A percentile compares a stretch with the other conserved stretches of the same genome.
Evolutionary conservation across 2,329 filamentous ascomycete species (phyloP).

Genomic region (Neofusicoccum umdonicola): DNA sequence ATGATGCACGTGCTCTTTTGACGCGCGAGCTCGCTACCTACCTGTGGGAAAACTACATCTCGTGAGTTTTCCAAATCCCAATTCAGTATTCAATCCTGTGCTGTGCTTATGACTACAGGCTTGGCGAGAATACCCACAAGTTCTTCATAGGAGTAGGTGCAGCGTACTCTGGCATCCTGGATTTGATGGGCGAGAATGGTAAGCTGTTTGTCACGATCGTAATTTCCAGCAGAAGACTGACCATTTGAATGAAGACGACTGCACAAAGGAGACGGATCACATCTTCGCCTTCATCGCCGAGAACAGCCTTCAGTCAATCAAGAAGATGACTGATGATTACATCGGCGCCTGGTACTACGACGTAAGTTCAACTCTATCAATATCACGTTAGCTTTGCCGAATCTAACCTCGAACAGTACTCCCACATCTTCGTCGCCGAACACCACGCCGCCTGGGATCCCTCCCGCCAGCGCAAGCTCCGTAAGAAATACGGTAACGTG

Average conservation of each 20-base stretch:
- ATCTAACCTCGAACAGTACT: constrained; percentile 51
- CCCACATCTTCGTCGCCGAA: constrained; percentile 72
- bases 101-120: constrained; percentile 31
- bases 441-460: constrained; percentile 74
- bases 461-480: constrained; percentile 55
- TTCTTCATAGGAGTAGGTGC: constrained; percentile 89
- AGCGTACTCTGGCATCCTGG: constrained; percentile 78
- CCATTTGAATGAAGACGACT: constrained; percentile 43
- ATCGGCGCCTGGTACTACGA: constrained; percentile 83
- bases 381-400: no score
- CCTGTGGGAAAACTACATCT: constrained; percentile 96
- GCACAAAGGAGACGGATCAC: constrained; percentile 66
- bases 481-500: constrained; percentile 58
- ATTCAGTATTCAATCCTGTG: not conserved
- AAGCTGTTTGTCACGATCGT: constrained; percentile 24
- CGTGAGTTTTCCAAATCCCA: constrained; percentile 45
- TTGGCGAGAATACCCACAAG: constrained; percentile 66
- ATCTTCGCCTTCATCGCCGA: constrained; percentile 80
- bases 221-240: not conserved
- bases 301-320: constrained; percentile 73
- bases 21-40: constrained; percentile 75
- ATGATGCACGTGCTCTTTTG: constrained; percentile 39
- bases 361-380: constrained; percentile 32
- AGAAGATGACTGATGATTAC: constrained; percentile 62
- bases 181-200: constrained; percentile 77